Conservation (phyloP, 2,329 filamentous ascomycete species). For the Diplodia seriata region DNA sequence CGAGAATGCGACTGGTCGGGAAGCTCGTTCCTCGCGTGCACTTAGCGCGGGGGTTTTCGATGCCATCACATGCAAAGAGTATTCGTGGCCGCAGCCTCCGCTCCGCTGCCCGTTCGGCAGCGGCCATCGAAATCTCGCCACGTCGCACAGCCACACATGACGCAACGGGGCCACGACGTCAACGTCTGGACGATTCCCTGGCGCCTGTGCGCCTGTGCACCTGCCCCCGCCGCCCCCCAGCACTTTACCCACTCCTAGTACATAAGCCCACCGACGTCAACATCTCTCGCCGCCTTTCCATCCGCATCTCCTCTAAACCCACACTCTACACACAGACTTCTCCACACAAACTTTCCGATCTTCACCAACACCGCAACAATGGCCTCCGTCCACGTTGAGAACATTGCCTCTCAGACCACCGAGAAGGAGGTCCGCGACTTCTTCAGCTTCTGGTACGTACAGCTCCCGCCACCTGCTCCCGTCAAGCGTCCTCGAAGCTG, state of each 20-base stretch:
- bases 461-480: not conserved
- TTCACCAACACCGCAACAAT: slow-evolving; percentile 44
- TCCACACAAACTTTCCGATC: slow-evolving; percentile 9
- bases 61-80: slow-evolving; percentile 11
- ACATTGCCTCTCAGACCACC: slow-evolving; percentile 80
- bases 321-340: not conserved
- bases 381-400: slow-evolving; percentile 84
- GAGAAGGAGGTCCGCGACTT: slow-evolving; percentile 95
- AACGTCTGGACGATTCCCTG: slow-evolving; percentile 26
- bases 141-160: slow-evolving; percentile 27
- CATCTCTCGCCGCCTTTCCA: slow-evolving; percentile 10
- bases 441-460: slow-evolving; percentile 89
- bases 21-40: slow-evolving; percentile 9
- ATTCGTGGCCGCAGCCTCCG: slow-evolving; percentile 14
- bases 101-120: not conserved
- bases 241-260: slow-evolving; percentile 18
- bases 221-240: slow-evolving; percentile 15
- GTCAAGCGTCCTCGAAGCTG: slow-evolving; percentile 32
- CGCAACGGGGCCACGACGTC: slow-evolving; percentile 18
- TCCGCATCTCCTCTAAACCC: not conserved
- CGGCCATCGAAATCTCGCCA: slow-evolving; percentile 8
- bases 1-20: slow-evolving; percentile 18
- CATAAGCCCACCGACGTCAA: slow-evolving; percentile 29
- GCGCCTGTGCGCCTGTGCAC: slow-evolving; percentile 24
- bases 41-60: no score